Conservation (phyloP, 495 filamentous ascomycete species). For the Penicillium daleae region DNA sequence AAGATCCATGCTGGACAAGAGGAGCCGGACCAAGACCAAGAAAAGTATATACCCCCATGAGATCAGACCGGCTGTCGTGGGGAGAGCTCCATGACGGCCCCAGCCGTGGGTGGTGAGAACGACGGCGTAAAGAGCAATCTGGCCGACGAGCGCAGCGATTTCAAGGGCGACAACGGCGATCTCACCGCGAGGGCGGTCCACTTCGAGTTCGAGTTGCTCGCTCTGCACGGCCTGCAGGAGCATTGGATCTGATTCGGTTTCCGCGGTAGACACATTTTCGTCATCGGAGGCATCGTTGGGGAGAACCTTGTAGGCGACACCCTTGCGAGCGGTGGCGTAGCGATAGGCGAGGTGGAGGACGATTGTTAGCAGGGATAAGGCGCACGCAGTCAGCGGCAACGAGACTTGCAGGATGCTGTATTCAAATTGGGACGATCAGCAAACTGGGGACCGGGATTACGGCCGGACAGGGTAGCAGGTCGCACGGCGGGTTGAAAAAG, state of each 20-base stretch:
- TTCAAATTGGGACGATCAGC: conserved; percentile 25
- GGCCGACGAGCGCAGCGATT: conserved; percentile 69
- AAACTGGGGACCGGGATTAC: background rate
- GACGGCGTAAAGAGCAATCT: conserved; percentile 67
- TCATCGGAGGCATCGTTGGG: conserved; percentile 49
- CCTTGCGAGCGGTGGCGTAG: conserved; percentile 44
- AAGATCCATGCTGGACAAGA: conserved; percentile 68
- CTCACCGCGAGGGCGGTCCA: conserved; percentile 78
- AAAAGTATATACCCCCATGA: conserved; percentile 83
- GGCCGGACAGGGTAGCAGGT: conserved; percentile 1
- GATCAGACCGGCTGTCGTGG: conserved; percentile 65
- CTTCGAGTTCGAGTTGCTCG: conserved; percentile 68
- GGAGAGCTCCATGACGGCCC: conserved; percentile 59
- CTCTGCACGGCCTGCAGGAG: conserved; percentile 66
- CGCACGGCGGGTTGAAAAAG: conserved; percentile 1
- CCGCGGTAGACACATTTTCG: conserved; percentile 48
- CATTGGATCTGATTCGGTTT: conserved; percentile 68
- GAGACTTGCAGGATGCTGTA: conserved; percentile 82
- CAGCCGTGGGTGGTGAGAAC: conserved; percentile 59
- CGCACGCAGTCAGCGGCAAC: conserved; percentile 74
- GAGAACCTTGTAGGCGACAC: conserved; percentile 37
- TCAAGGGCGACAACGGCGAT: conserved; percentile 70
- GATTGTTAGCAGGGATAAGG: conserved; percentile 70
- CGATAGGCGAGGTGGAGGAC: conserved; percentile 56
- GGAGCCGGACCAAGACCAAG: conserved; percentile 72